Base-by-base conservation (phyloP, 129 eudicot genomes). In the Pseudognaphalium luteoalbum region DNA sequence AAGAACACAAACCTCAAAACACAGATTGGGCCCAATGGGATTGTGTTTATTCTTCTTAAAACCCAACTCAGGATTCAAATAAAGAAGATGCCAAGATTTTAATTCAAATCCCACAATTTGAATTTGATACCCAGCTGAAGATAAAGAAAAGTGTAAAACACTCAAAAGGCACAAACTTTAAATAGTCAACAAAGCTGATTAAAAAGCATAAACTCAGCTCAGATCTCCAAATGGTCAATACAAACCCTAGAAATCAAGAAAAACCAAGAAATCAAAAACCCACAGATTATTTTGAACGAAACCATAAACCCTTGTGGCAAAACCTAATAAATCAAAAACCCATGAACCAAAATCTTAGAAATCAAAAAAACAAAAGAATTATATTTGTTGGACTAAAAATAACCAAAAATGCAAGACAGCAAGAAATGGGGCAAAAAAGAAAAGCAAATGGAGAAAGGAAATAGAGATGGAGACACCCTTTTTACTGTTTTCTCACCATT, bases 391-490 rank as follows among this genome's bases (percentile, higher is more conserved):
- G 64, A 70, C 79, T 61, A 83, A 77, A 47, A 47, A 47, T 5
- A 47, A 5, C 54, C 54, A 47, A 47, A 47, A 71, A 85, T 88
- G 87, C 77, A 54, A 83, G 87, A 90, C 86, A 87, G 88, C 82
- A 82, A 84, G 86, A 86, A 85, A 88, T 74, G 79, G 77, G 82
- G 12, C 47, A 70, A 51, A 35, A 76, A 83, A 70, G 85, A 68
- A 81, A 79, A 83, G 80, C 54, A 74, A 78, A 71, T 50, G 76
- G 75, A 47, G 52, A 44, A 44, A 44, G 52, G 52, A 44, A 44
- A 44, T 44, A 68, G 11, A 64, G 75, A 74, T 58, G 17, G 70
- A 69, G 81, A 77, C 78, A 12, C 65, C 80, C 50, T 41, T 81
- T 66, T 60, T 28, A 80, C 70, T 80, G 83, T 72, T 44, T 51